A percentile compares a stretch with the other conserved stretches of the same genome.
Evolutionary conservation across 2,329 filamentous ascomycete genomes (phyloP).

Genomic region (Diaporthe helianthi): DNA sequence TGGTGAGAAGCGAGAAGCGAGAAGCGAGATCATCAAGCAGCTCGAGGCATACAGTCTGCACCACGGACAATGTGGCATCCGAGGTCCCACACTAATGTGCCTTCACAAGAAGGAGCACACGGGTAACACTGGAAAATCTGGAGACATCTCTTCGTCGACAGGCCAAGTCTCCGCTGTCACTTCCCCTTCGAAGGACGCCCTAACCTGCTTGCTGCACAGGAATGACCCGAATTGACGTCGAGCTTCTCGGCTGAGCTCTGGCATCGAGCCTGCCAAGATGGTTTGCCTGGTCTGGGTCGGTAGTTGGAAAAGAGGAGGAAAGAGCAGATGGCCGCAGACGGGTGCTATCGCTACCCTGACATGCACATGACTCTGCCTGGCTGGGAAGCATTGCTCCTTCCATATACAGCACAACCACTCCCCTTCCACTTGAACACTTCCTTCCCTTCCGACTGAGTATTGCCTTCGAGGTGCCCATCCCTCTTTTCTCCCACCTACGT

Average conservation of each 20-base stretch:
- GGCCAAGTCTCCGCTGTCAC: background rate
- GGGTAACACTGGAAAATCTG: background rate
- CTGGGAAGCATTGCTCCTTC: slow-evolving; percentile 29
- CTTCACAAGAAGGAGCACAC: slow-evolving; percentile 22
- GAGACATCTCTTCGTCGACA: background rate
- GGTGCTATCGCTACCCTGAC: background rate
- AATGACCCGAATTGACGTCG: slow-evolving; percentile 1
- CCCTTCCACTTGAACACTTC: slow-evolving; percentile 27
- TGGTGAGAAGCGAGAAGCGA: background rate
- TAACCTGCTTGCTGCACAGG: background rate
- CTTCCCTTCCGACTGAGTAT: background rate
- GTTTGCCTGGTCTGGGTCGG: background rate
- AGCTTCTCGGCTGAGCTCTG: background rate
- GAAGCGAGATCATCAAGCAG: slow-evolving; percentile 11
- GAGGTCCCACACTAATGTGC: slow-evolving; percentile 25
- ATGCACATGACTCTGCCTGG: background rate
- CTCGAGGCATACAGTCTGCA: background rate
- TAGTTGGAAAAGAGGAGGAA: background rate
- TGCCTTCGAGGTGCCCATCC: slow-evolving; percentile 6
- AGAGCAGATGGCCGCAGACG: background rate
- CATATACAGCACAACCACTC: slow-evolving; percentile 19
- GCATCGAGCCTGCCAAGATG: background rate
- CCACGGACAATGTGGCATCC: slow-evolving; percentile 6
- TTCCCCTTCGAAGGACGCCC: background rate
- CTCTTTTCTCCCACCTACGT: slow-evolving; percentile 29